Percentiles rank a stretch among this genome's conserved stretches.
phyloP scores from a whole-genome alignment of 1,284 basidiomycete genomes.

The Ganoderma sp. region DNA sequence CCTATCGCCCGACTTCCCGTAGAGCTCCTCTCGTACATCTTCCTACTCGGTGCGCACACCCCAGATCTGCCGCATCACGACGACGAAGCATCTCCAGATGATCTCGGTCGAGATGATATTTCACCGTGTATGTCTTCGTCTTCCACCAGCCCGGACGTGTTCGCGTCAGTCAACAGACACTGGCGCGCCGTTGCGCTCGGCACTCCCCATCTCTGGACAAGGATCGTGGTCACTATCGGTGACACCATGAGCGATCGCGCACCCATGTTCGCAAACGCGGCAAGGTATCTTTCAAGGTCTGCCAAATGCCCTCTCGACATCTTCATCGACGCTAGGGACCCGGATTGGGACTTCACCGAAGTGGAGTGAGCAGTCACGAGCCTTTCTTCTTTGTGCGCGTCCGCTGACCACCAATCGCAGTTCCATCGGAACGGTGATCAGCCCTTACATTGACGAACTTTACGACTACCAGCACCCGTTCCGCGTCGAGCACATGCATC shows the following conservation, averaged over 20 bases:
- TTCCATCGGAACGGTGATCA: slow-evolving; percentile 25
- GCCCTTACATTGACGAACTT: slow-evolving; percentile 30
- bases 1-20: slow-evolving; percentile 47
- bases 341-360: slow-evolving; percentile 57
- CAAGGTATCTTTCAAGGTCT: slow-evolving; percentile 48
- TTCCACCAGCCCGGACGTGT: slow-evolving; percentile 47
- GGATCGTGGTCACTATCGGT: slow-evolving; percentile 53
- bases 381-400: neutral
- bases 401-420: slow-evolving; percentile 13
- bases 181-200: slow-evolving; percentile 56
- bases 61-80: slow-evolving; percentile 24
- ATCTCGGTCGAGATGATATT: slow-evolving; percentile 35
- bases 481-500: slow-evolving; percentile 48
- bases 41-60: slow-evolving; percentile 47
- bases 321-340: slow-evolving; percentile 59
- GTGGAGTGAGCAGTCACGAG: slow-evolving; percentile 46
- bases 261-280: slow-evolving; percentile 40
- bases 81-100: slow-evolving; percentile 21
- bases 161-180: slow-evolving; percentile 53
- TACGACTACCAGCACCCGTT: slow-evolving; percentile 48
- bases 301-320: slow-evolving; percentile 56
- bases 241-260: slow-evolving; percentile 25
- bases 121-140: slow-evolving; percentile 47
- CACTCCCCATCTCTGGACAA: slow-evolving; percentile 59
- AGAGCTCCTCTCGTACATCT: slow-evolving; percentile 58